phyloP scores from a whole-genome alignment of 108 stramenopile genomes.

The Bacterosira constricta region DNA sequence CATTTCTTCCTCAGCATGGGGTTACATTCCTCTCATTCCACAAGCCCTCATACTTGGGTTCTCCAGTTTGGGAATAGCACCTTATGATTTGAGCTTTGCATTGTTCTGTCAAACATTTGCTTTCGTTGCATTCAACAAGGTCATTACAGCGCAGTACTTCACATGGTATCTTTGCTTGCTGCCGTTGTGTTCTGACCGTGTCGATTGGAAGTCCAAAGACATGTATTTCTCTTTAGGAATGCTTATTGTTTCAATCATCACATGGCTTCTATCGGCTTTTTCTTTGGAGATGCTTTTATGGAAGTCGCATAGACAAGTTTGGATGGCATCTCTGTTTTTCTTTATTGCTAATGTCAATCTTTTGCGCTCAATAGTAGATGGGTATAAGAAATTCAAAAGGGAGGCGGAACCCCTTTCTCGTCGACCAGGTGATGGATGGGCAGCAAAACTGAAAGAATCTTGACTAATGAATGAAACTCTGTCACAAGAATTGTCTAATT shows the following conservation, averaged over 20 bases:
- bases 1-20: slow-evolving; percentile 22
- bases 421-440: background rate
- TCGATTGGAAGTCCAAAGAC: slow-evolving; percentile 42
- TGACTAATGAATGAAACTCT: too few relatives aligned
- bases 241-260: slow-evolving; percentile 53
- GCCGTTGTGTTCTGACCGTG: slow-evolving; percentile 68
- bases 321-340: slow-evolving; percentile 75
- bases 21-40: slow-evolving; percentile 72
- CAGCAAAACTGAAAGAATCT: background rate
- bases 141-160: slow-evolving; percentile 98
- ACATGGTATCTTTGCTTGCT: slow-evolving; percentile 93
- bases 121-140: slow-evolving; percentile 99
- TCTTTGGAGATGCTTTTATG: slow-evolving; percentile 85
- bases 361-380: slow-evolving; percentile 56
- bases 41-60: slow-evolving; percentile 78
- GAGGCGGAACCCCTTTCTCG: background rate
- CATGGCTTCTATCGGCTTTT: slow-evolving; percentile 82
- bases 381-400: slow-evolving; percentile 6
- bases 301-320: slow-evolving; percentile 70
- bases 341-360: slow-evolving; percentile 80
- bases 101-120: slow-evolving; percentile 91
- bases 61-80: slow-evolving; percentile 74
- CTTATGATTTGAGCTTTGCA: slow-evolving; percentile 70
- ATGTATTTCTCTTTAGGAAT: slow-evolving; percentile 36
- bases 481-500: background rate